Percentiles rank a stretch among this genome's conserved stretches.
Evolutionary conservation across 495 filamentous ascomycete genomes (phyloP).

Genomic region (Aspergillus homomorphus): DNA sequence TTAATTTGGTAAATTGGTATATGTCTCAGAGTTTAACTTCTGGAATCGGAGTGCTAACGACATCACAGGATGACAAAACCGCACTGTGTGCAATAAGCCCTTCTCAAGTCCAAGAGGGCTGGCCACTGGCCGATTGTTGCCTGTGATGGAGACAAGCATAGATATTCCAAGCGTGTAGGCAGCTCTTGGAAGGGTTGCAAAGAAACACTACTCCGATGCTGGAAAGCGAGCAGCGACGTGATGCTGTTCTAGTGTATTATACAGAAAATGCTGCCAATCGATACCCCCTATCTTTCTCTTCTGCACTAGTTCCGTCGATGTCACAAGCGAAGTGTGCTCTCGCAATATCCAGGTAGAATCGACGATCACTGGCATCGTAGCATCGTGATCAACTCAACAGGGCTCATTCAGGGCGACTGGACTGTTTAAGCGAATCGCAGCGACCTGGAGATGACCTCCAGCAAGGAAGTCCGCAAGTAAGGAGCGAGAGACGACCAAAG

Average conservation of each 20-base stretch:
- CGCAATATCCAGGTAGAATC: background rate
- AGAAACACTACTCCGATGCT: background rate
- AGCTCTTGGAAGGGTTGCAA: background rate
- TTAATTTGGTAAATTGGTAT: slow-evolving; percentile 1
- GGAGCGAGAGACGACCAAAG: background rate
- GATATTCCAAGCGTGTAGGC: background rate
- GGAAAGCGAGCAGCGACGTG: background rate
- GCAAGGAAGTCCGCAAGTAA: background rate
- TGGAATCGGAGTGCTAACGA: background rate
- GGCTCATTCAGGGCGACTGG: background rate
- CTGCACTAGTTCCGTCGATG: background rate
- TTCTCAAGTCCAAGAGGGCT: too few relatives aligned
- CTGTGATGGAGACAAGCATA: too few relatives aligned
- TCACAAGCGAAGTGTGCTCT: background rate
- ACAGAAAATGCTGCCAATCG: background rate
- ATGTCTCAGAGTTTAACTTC: too few relatives aligned
- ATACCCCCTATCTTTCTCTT: background rate
- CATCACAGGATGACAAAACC: background rate
- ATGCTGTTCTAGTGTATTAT: background rate
- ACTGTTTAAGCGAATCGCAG: background rate
- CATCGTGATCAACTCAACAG: background rate
- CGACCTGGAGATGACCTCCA: background rate
- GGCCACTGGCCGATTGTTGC: too few relatives aligned
- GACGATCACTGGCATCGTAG: background rate
- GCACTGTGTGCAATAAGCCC: background rate